Conservation (phyloP, 805 yeast species). For the Yarrowia sp. region DNA sequence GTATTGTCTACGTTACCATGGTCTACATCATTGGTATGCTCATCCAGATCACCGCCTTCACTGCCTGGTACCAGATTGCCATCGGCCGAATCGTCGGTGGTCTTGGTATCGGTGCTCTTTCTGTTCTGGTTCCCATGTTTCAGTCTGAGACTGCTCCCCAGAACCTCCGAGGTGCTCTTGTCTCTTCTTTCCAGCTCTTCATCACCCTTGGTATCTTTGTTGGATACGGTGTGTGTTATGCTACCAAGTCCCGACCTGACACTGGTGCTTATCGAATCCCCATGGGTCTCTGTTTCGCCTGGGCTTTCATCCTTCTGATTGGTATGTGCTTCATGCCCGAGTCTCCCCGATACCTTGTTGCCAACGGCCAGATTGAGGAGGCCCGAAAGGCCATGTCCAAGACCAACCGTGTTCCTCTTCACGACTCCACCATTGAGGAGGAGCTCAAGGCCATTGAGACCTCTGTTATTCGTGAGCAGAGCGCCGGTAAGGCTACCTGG, state of each 20-base stretch:
- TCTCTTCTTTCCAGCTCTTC: conserved; percentile 71
- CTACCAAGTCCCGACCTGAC: conserved; percentile 49
- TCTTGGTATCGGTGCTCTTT: conserved; percentile 71
- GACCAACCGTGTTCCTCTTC: conserved; percentile 41
- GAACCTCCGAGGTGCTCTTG: conserved; percentile 75
- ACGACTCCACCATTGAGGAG: conserved; percentile 38
- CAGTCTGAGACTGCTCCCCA: conserved; percentile 78
- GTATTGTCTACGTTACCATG: conserved; percentile 41
- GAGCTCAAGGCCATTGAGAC: conserved; percentile 46
- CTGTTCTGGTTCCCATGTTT: conserved; percentile 75
- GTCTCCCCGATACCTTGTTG: conserved; percentile 68
- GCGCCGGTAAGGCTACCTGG: conserved; percentile 54
- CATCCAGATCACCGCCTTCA: conserved; percentile 47
- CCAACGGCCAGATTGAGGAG: conserved; percentile 52
- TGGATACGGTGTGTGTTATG: conserved; percentile 70
- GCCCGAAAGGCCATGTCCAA: conserved; percentile 57
- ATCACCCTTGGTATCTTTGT: conserved; percentile 69
- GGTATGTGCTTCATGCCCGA: conserved; percentile 73
- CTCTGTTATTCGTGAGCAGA: conserved; percentile 31
- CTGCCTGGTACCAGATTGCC: conserved; percentile 47
- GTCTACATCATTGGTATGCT: conserved; percentile 55
- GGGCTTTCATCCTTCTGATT: conserved; percentile 59
- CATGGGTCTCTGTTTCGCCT: conserved; percentile 65
- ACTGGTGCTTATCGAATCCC: conserved; percentile 69
- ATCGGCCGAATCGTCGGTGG: conserved; percentile 77